A percentile compares a stretch with the other conserved stretches of the same genome.
Conservation (phyloP, 106 monocot genomes). For the Dioscorea dumetorum region DNA sequence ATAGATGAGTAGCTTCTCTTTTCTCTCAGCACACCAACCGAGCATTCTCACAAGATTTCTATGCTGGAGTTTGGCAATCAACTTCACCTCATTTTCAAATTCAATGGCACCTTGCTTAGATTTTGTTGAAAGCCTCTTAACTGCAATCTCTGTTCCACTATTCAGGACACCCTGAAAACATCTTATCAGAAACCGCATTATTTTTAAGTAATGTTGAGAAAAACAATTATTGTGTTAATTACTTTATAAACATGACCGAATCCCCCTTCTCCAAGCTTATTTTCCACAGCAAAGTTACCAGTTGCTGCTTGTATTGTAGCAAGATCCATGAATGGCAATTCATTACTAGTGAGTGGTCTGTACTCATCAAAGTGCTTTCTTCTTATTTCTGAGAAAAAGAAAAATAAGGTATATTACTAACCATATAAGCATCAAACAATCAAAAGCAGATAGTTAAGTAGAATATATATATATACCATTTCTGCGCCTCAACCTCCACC, state of each 20-base stretch:
- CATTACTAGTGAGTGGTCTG: background rate
- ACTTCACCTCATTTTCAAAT: background rate
- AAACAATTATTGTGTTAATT: background rate
- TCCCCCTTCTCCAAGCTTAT: constrained; percentile 5
- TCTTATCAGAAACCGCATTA: background rate
- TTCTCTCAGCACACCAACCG: background rate
- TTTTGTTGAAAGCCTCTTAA: background rate
- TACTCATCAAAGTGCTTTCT: background rate
- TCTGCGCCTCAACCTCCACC: constrained; percentile 5
- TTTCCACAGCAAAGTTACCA: background rate
- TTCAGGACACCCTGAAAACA: background rate
- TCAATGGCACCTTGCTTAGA: background rate
- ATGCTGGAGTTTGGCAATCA: background rate
- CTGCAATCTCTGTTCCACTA: background rate
- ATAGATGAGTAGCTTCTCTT: constrained; percentile 2
- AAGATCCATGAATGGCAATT: background rate
- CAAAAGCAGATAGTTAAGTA: background rate
- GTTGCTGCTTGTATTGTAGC: background rate
- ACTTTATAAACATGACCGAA: constrained; percentile 4
- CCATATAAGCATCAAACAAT: background rate
- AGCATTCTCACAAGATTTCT: constrained; percentile 2
- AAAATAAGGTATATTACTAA: background rate
- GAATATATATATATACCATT: constrained; percentile 5
- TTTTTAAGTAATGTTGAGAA: background rate
- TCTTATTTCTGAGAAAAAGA: background rate